Evolutionary conservation across 305 asterid genomes (phyloP), one percentile per base, ranked within the genome.

Genomic region (Fraxinus angustifolia): DNA sequence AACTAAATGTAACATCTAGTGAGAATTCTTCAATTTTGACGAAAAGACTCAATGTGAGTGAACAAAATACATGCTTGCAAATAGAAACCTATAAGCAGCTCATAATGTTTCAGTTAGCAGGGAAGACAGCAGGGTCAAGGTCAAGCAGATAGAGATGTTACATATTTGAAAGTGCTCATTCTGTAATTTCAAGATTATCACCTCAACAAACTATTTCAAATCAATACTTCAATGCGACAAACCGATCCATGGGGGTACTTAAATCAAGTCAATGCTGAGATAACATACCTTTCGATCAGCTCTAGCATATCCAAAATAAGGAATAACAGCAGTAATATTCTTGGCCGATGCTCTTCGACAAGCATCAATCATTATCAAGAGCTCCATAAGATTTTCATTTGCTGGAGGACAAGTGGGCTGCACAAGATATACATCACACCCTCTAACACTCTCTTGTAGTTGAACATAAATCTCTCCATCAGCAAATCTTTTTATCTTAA

Each of bases 391-490:
- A 85, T 95, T 95, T 85, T 95, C 99, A 89, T 95, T 92, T 58
- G 97, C 98, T 4, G 99, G 97, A 83, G 99, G 99, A 70, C 95
- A 89, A 14, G 99, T 92, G 60, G 99, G 92, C 80, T 95, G 99
- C 83, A 95, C 89, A 80, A 95, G 91, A 81, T 86, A 95, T 76
- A 95, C 98, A 87, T 92, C 96, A 85, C 98, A 92, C 79, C 98
- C 98, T 80, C 98, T 88, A 80, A 95, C 98, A 87, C 98, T 95
- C 90, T 95, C 98, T 89, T 93, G 97, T 84, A 95, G 84, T 87
- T 93, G 97, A 85, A 94, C 97, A 81, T 94, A 94, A 78, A 93
- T 93, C 87, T 94, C 98, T 68, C 98, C 98, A 80, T 94, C 98
- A 28, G 98, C 98, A 88, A 94, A 94, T 35, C 94, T 91, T 84